Evolutionary conservation across 2,329 filamentous ascomycete genomes (phyloP).

Genomic region (Clonostachys rhizophaga): DNA sequence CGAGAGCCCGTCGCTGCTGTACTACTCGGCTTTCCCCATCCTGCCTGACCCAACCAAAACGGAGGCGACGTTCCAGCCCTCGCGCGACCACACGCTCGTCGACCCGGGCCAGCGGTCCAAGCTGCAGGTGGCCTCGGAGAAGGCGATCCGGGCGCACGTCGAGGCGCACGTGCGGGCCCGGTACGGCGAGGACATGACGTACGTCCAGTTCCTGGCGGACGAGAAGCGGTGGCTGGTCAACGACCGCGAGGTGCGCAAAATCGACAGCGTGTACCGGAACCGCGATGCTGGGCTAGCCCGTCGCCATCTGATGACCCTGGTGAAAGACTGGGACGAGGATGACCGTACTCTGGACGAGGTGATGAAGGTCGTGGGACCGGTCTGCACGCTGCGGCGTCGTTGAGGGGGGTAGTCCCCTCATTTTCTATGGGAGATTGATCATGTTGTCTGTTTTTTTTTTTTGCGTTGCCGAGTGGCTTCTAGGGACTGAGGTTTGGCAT

Average conservation of each 20-base stretch:
- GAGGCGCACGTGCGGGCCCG: slow-evolving; percentile 19
- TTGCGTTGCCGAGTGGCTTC: no score
- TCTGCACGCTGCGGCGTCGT: slow-evolving; percentile 13
- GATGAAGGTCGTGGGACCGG: slow-evolving; percentile 20
- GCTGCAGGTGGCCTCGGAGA: slow-evolving; percentile 16
- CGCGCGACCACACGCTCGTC: slow-evolving; percentile 8
- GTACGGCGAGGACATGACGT: slow-evolving; percentile 21
- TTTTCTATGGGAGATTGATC: no score
- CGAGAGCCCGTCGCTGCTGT: slow-evolving; percentile 24
- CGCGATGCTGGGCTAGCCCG: slow-evolving; percentile 28
- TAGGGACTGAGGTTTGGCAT: no score
- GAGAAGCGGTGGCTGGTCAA: slow-evolving; percentile 33
- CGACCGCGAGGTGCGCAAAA: slow-evolving; percentile 33
- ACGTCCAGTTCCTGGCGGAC: slow-evolving; percentile 21
- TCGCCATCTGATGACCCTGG: slow-evolving; percentile 23
- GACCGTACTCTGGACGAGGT: slow-evolving; percentile 29
- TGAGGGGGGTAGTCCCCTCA: not conserved
- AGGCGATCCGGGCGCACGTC: slow-evolving; percentile 20
- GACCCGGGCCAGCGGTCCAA: slow-evolving; percentile 13
- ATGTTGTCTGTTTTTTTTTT: no score
- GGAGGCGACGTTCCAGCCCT: slow-evolving; percentile 19
- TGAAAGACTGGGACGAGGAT: slow-evolving; percentile 32
- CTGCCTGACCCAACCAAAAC: slow-evolving; percentile 15
- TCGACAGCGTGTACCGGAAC: slow-evolving; percentile 37
- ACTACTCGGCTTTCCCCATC: slow-evolving; percentile 28